A percentile compares a stretch with the other conserved stretches of the same genome.
Conservation (phyloP, 2,329 filamentous ascomycete genomes). For the Tolypocladium pustulatum region DNA sequence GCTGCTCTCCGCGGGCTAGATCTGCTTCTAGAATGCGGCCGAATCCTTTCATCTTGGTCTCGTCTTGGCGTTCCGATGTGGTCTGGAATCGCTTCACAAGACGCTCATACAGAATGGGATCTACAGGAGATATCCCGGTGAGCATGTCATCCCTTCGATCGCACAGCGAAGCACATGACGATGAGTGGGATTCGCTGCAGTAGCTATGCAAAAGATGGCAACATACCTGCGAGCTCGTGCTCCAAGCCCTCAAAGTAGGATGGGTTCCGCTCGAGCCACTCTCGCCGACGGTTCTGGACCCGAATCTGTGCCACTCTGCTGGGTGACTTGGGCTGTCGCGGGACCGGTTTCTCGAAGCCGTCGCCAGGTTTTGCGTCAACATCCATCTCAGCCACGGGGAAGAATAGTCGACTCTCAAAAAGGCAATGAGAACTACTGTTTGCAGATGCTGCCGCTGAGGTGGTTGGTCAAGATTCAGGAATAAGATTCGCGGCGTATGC, state of each 20-base stretch:
- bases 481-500: neutral
- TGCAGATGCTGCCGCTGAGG: neutral
- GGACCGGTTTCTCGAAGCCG: conserved; percentile 26
- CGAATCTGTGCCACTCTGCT: conserved; percentile 36
- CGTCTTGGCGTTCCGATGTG: conserved; percentile 59
- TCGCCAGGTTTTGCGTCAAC: neutral
- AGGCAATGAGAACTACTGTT: neutral
- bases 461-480: neutral
- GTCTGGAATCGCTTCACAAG: conserved; percentile 70
- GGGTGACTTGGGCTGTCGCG: conserved; percentile 32
- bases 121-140: conserved; percentile 21
- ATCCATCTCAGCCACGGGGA: neutral
- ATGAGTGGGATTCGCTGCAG: too few relatives aligned
- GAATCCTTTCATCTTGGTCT: conserved; percentile 66
- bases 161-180: neutral
- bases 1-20: conserved; percentile 64
- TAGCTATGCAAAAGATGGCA: neutral
- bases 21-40: conserved; percentile 71
- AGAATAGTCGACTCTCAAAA: neutral
- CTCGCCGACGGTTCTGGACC: conserved; percentile 65
- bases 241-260: conserved; percentile 55
- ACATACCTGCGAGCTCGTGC: conserved; percentile 43
- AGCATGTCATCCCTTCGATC: neutral
- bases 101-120: conserved; percentile 74
- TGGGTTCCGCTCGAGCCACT: conserved; percentile 63